Evolutionary conservation across 768 basidiomycete genomes (phyloP).

Genomic region (Leccinellum rugosiceps): DNA sequence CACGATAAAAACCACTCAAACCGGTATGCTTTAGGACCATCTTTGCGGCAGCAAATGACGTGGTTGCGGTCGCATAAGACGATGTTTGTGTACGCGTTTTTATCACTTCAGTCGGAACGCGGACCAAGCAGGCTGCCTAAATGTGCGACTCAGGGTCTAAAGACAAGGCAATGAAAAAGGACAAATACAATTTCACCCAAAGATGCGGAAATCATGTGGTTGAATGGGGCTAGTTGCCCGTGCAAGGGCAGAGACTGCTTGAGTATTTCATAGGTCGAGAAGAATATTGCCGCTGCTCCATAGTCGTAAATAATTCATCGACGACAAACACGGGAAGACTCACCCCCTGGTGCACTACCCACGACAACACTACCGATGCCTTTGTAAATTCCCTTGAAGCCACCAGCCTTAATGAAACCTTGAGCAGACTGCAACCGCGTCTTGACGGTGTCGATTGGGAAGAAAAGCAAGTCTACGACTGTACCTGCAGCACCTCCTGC

Average conservation of each 20-base stretch:
- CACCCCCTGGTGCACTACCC: constrained; percentile 95
- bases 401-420: constrained; percentile 84
- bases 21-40: constrained; percentile 62
- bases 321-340: constrained; percentile 9
- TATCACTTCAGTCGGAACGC: constrained; percentile 95
- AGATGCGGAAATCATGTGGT: constrained; percentile 59
- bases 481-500: constrained; percentile 91
- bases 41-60: constrained; percentile 59
- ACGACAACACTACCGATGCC: constrained; percentile 93
- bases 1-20: constrained; percentile 78
- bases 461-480: constrained; percentile 92
- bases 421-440: constrained; percentile 88
- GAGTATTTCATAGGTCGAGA: constrained; percentile 88
- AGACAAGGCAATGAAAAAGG: constrained; percentile 6
- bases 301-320: not conserved
- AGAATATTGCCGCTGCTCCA: constrained; percentile 83
- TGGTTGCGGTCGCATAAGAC: constrained; percentile 59
- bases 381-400: constrained; percentile 87
- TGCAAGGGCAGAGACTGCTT: constrained; percentile 71
- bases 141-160: constrained; percentile 6
- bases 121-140: constrained; percentile 85
- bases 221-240: constrained; percentile 59
- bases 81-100: constrained; percentile 91
- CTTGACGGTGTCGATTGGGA: constrained; percentile 95
- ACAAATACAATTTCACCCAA: constrained; percentile 51